Base-by-base conservation (phyloP, 129 eudicot genomes). In the Centaurea solstitialis region DNA sequence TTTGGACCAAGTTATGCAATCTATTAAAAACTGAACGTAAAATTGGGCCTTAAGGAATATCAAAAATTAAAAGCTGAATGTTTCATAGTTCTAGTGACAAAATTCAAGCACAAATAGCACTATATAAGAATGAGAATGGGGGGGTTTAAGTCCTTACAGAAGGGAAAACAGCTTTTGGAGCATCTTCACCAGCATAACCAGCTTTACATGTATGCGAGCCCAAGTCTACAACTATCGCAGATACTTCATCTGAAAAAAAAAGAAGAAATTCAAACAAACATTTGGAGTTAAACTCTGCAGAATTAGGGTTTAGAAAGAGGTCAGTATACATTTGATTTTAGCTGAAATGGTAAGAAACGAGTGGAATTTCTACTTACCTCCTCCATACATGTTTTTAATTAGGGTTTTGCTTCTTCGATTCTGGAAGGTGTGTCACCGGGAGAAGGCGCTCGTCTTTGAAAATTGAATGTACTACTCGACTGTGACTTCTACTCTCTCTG, bases 161-260 rank as follows among this genome's bases (percentile, higher is more conserved):
- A 68, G 98, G 97, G 65, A 95, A 95, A 4, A 93, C 98, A 68
- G 99, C 99, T 76, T 93, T 91, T 3, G 98, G 98, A 76, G 98
- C 97, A 89, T 93, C 98, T 91, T 93, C 98, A 76, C 99, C 98
- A 30, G 99, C 97, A 50, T 93, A 95, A 61, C 98, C 99, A 85
- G 97, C 99, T 91, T 95, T 95, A 88, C 99, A 95, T 10, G 99
- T 92, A 72, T 93, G 94, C 24, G 94, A 92, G 37, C 99, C 99
- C 82, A 95, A 84, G 84, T 95, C 99, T 21, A 93, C 87, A 21
- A 95, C 98, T 66, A 95, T 86, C 6, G 99, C 99, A 20, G 99
- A 95, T 17, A 95, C 99, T 87, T 95, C 99, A 86, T 95, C 99
- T 95, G 87, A 28, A 12, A 35, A 72, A 81, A 83, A n/a, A n/a